Percentiles rank a stretch among this genome's conserved stretches.
Conservation (phyloP, 1,284 basidiomycete genomes). For the Trametes sp. region DNA sequence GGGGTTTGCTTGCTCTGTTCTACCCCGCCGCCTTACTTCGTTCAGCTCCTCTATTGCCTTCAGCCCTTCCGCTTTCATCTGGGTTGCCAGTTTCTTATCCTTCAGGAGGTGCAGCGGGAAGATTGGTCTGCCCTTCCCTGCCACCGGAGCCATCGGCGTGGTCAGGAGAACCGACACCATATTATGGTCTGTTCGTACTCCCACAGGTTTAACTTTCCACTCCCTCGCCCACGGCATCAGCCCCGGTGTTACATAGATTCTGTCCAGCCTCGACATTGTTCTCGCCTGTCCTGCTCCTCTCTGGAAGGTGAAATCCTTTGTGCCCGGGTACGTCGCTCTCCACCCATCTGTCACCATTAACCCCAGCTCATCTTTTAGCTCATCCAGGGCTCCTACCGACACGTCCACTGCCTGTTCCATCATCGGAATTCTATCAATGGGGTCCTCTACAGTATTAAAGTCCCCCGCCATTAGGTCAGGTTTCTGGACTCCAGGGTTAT, state of each 20-base stretch:
- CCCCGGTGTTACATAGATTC: conserved; percentile 40
- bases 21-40: fast-evolving
- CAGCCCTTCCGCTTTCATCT: conserved; percentile 1
- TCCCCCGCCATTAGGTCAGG: too few species aligned
- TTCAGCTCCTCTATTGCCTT: neutral
- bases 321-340: conserved; percentile 40
- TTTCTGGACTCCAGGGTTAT: conserved; percentile 9
- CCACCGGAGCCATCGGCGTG: conserved; percentile 32
- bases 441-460: conserved; percentile 49
- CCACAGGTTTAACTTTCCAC: conserved; percentile 36
- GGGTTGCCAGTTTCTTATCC: conserved; percentile 28
- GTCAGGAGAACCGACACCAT: conserved; percentile 37
- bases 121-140: conserved; percentile 43
- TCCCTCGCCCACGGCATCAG: conserved; percentile 18
- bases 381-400: neutral
- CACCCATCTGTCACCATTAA: conserved; percentile 45
- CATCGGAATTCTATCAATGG: conserved; percentile 36
- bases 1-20: neutral
- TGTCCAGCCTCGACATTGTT: conserved; percentile 45
- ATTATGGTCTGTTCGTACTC: conserved; percentile 18
- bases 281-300: conserved; percentile 6
- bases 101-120: conserved; percentile 37
- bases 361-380: conserved; percentile 10
- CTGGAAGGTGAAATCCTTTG: conserved; percentile 39
- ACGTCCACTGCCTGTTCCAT: conserved; percentile 26